Evolutionary conservation across 1,284 basidiomycete genomes (phyloP).

Genomic region (Naganishia sp.): DNA sequence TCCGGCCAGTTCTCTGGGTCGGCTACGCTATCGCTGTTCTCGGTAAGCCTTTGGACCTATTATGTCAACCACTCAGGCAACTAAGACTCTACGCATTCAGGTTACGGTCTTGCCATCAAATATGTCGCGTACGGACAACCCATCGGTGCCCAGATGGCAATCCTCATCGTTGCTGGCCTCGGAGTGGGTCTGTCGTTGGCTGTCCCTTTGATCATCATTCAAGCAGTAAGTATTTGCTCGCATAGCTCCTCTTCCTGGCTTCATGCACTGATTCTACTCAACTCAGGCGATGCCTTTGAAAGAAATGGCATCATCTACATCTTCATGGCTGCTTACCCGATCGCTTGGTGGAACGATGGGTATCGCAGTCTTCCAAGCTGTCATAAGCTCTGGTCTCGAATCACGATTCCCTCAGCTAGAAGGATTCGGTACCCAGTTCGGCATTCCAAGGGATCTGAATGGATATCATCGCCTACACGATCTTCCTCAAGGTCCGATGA

Average conservation of each 20-base stretch:
- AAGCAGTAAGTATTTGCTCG: slow-evolving; percentile 16
- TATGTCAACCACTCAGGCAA: not conserved
- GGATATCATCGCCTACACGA: slow-evolving; percentile 45
- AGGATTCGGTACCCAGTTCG: slow-evolving; percentile 44
- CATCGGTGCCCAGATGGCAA: slow-evolving; percentile 25
- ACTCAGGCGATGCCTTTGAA: slow-evolving; percentile 51
- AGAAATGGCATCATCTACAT: slow-evolving; percentile 51
- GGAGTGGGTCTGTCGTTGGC: slow-evolving; percentile 29
- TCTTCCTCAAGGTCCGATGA: slow-evolving; percentile 40
- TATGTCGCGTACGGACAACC: slow-evolving; percentile 27
- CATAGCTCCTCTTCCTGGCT: not conserved
- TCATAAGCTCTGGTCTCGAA: slow-evolving; percentile 46
- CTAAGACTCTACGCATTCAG: not conserved
- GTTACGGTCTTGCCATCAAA: slow-evolving; percentile 30
- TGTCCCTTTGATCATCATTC: slow-evolving; percentile 29
- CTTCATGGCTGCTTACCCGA: slow-evolving; percentile 36
- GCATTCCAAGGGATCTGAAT: slow-evolving; percentile 39
- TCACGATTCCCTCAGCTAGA: slow-evolving; percentile 40
- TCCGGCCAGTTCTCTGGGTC: slow-evolving; percentile 46
- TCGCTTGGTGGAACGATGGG: slow-evolving; percentile 35
- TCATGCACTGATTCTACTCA: slow-evolving; percentile 37
- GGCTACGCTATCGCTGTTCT: slow-evolving; percentile 43
- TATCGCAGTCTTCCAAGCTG: slow-evolving; percentile 45
- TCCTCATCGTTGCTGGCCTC: slow-evolving; percentile 26
- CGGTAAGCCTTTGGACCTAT: slow-evolving; percentile 22